Conservation (phyloP, 2,329 filamentous ascomycete genomes). For the Gremmenia infestans region DNA sequence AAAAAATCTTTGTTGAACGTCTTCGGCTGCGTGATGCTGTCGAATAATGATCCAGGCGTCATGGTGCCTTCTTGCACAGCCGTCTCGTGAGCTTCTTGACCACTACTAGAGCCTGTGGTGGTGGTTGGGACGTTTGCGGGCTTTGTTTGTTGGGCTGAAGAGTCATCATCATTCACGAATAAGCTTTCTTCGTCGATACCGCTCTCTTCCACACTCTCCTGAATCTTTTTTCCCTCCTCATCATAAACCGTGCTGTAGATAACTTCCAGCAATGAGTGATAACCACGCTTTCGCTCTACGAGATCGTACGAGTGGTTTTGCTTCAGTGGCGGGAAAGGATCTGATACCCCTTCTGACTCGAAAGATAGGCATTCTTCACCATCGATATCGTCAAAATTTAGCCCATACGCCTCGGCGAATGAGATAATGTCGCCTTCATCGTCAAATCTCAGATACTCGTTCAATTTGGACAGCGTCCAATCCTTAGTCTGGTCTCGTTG, state of each 20-base stretch:
- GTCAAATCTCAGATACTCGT: constrained; percentile 60
- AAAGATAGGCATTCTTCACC: constrained; percentile 31
- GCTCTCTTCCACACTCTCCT: constrained; percentile 24
- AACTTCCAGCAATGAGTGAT: constrained; percentile 46
- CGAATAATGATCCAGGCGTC: constrained; percentile 15
- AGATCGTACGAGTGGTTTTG: constrained; percentile 52
- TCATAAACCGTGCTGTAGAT: constrained; percentile 53
- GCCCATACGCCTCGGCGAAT: constrained; percentile 55
- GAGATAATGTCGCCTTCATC: constrained; percentile 59
- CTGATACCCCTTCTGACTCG: constrained; percentile 21
- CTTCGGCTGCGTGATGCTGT: constrained; percentile 8
- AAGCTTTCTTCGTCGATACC: constrained; percentile 26
- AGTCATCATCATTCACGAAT: constrained; percentile 23
- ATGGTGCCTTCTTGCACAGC: not conserved
- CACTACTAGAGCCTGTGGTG: not conserved
- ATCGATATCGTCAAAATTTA: constrained; percentile 45
- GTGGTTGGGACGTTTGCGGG: not conserved
- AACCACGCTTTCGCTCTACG: constrained; percentile 56
- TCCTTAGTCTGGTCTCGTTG: constrained; percentile 55
- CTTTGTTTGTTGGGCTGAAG: not conserved
- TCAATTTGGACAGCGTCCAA: constrained; percentile 51
- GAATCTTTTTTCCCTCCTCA: constrained; percentile 19
- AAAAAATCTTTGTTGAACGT: constrained; percentile 4
- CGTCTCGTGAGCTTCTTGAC: not conserved
- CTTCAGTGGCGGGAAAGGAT: constrained; percentile 44